phyloP scores from a whole-genome alignment of 2,329 filamentous ascomycete genomes.

The Talaromyces funiculosus region DNA sequence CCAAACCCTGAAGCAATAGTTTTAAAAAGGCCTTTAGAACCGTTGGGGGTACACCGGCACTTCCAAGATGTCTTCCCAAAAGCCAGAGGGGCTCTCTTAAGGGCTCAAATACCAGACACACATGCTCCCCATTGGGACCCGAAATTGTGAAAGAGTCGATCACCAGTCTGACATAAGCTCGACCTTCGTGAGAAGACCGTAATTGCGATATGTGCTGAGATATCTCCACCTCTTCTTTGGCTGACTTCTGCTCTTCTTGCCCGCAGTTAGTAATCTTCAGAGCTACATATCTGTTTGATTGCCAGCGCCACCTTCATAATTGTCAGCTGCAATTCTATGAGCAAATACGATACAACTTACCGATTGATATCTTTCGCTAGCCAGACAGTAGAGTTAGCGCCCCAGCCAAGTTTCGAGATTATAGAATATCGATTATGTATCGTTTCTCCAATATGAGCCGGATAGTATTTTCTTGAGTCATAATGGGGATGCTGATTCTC shows the following conservation, averaged over 20 bases:
- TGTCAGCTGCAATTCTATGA: conserved; percentile 29
- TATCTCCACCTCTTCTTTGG: too few species aligned
- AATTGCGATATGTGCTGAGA: not conserved
- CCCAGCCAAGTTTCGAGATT: too few species aligned
- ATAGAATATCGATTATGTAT: too few species aligned
- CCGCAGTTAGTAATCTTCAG: conserved; percentile 1
- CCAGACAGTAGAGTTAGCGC: too few species aligned
- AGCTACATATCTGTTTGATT: conserved; percentile 8
- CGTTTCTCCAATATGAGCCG: too few species aligned
- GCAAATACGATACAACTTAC: too few species aligned
- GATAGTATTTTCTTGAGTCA: too few species aligned
- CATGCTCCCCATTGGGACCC: conserved; percentile 24
- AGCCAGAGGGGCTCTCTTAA: conserved; percentile 33
- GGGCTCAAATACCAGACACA: conserved; percentile 34
- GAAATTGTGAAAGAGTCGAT: conserved; percentile 25
- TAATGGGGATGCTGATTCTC: too few species aligned
- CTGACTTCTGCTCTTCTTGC: too few species aligned
- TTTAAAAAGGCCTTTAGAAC: conserved; percentile 27
- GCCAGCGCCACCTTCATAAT: conserved; percentile 23
- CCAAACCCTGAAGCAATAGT: conserved; percentile 32
- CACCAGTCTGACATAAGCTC: conserved; percentile 19
- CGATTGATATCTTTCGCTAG: too few species aligned
- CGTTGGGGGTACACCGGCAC: conserved; percentile 19
- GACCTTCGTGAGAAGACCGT: conserved; percentile 22
- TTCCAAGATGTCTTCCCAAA: conserved; percentile 18